A percentile compares a stretch with the other conserved stretches of the same genome.
These are phyloP conservation scores for Acer campestre DNA, from an alignment of 345 rosid genomes.

Conservation along the genomic window DNA sequence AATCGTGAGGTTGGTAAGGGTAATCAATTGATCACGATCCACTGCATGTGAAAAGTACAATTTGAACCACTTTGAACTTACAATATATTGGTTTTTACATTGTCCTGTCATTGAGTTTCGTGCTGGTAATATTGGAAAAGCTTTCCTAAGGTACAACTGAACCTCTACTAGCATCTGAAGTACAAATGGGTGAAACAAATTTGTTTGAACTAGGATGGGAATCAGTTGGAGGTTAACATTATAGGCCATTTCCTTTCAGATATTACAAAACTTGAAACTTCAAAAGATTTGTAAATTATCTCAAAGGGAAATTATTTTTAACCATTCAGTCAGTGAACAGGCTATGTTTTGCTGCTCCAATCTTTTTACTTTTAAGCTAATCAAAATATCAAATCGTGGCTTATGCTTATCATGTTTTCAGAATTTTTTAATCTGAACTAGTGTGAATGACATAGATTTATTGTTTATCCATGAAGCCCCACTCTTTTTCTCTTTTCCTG, in stretches of 20 bases:
- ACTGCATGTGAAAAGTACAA: background rate
- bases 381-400: too few species aligned
- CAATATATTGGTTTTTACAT: background rate
- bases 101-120: background rate
- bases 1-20: conserved; percentile 75
- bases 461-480: background rate
- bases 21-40: conserved; percentile 23
- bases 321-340: background rate
- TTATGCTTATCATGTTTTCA: background rate
- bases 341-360: background rate
- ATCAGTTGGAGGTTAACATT: background rate
- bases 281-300: background rate
- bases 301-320: background rate
- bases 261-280: background rate
- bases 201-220: conserved; percentile 12
- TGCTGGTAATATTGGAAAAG: background rate
- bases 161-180: background rate
- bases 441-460: background rate
- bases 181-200: background rate
- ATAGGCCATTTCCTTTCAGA: background rate
- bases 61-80: background rate
- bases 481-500: background rate
- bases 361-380: too few species aligned
- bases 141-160: background rate
- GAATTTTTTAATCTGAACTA: background rate